These are phyloP conservation scores for Filobasidium wieringae DNA, from an alignment of 768 basidiomycete species.

Conservation along the genomic window DNA sequence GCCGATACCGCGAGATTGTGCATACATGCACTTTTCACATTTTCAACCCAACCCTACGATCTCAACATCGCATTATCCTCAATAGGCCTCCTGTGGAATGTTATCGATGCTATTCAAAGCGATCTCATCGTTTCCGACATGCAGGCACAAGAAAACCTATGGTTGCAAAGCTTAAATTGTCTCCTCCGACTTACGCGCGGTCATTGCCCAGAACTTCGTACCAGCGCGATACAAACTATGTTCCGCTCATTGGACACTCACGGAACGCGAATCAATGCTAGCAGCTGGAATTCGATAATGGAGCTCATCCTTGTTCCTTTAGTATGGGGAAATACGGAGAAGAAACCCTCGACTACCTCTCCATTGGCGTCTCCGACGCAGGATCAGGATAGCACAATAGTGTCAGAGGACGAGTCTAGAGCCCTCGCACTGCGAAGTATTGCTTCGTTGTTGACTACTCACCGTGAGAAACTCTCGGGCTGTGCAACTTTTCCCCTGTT, in stretches of 20 bases:
- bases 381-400: no score
- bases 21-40: conserved; percentile 79
- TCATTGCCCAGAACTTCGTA: conserved; percentile 70
- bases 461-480: no score
- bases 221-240: conserved; percentile 87
- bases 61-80: conserved; percentile 94
- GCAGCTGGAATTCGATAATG: conserved; percentile 51
- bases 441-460: no score
- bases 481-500: no score
- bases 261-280: conserved; percentile 65
- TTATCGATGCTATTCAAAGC: conserved; percentile 80
- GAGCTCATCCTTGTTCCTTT: conserved; percentile 49
- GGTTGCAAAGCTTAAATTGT: conserved; percentile 82
- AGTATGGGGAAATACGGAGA: conserved; percentile 36
- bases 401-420: no score
- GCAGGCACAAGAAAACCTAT: conserved; percentile 52
- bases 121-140: conserved; percentile 53
- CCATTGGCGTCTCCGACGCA: no score
- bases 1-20: conserved; percentile 72
- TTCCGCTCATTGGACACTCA: conserved; percentile 91
- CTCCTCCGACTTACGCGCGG: conserved; percentile 74
- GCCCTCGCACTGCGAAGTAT: no score
- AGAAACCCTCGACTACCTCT: no score
- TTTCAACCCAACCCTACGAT: conserved; percentile 73
- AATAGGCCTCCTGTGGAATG: conserved; percentile 84